Percentiles rank a stretch among this genome's conserved stretches.
Evolutionary conservation across 805 yeast species (phyloP).

Genomic region (Zygosaccharomyces gambellarensis): DNA sequence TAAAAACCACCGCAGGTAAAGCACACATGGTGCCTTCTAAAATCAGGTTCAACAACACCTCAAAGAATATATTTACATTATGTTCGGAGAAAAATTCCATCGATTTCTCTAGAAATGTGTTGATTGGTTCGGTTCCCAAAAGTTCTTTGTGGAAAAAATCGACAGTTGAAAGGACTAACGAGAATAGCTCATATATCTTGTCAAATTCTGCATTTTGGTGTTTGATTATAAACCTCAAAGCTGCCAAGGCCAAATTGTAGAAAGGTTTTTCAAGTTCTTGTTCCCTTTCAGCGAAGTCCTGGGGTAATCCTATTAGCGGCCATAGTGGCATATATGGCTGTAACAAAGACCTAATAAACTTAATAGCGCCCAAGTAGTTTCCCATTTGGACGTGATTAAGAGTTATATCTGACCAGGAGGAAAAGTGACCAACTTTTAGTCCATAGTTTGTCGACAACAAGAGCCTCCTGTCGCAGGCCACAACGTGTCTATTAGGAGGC

Average conservation of each 20-base stretch:
- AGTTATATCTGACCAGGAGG: constrained; percentile 33
- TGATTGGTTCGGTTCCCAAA: neutral
- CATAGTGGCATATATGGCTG: constrained; percentile 16
- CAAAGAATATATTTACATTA: constrained; percentile 43
- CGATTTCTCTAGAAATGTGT: constrained; percentile 15
- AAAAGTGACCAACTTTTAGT: constrained; percentile 26
- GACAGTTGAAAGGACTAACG: constrained; percentile 10
- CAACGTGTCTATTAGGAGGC: constrained; percentile 26
- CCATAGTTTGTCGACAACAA: constrained; percentile 25
- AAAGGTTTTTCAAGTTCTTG: constrained; percentile 30
- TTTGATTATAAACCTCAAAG: constrained; percentile 24
- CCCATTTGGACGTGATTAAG: constrained; percentile 29
- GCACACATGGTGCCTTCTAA: constrained; percentile 41
- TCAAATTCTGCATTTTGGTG: constrained; percentile 9
- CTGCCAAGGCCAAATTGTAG: constrained; percentile 29
- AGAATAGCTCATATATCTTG: constrained; percentile 18
- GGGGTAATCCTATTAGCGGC: constrained; percentile 17
- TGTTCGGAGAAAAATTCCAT: constrained; percentile 16
- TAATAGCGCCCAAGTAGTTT: constrained; percentile 28
- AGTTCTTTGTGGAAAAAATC: constrained; percentile 7
- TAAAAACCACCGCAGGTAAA: constrained; percentile 61
- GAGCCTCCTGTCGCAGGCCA: constrained; percentile 18
- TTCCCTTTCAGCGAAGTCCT: constrained; percentile 13
- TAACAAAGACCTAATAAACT: constrained; percentile 20
- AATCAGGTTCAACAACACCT: constrained; percentile 48